Percentiles rank a stretch among this genome's conserved stretches.
Evolutionary conservation across 441 rosid species (phyloP).

Genomic region (Gossypium laxum): DNA sequence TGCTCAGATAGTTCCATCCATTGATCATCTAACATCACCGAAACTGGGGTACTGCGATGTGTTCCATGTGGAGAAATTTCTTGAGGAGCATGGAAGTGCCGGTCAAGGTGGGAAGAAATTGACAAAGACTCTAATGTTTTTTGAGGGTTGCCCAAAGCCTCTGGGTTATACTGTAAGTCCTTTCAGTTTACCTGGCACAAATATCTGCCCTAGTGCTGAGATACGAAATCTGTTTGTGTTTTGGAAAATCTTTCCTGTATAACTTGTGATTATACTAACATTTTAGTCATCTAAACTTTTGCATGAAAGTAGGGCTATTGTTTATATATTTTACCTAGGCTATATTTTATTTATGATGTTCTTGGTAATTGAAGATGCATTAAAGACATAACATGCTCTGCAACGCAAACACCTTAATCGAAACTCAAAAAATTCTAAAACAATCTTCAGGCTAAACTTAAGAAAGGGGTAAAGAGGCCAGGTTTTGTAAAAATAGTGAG

Average conservation of each 20-base stretch:
- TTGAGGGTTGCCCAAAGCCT: conserved; percentile 72
- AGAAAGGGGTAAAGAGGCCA: not conserved
- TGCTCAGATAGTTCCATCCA: conserved; percentile 63
- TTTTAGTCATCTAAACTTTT: conserved; percentile 2
- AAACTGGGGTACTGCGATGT: conserved; percentile 57
- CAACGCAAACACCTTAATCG: not conserved
- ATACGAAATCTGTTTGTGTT: not conserved
- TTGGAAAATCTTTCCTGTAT: conserved; percentile 1
- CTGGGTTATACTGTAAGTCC: conserved; percentile 69
- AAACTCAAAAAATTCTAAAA: not conserved
- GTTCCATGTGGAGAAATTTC: conserved; percentile 54
- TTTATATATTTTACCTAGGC: not conserved
- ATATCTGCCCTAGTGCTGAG: not conserved
- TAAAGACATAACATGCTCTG: not conserved
- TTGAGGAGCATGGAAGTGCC: conserved; percentile 48
- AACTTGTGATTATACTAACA: not conserved
- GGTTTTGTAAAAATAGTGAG: not conserved
- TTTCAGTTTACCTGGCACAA: not conserved
- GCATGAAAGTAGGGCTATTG: not conserved
- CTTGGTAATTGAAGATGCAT: not conserved
- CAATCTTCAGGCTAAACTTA: not conserved
- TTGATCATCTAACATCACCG: conserved; percentile 56
- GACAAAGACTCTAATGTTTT: conserved; percentile 63
- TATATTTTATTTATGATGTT: not conserved
- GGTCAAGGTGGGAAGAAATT: conserved; percentile 49